These are phyloP conservation scores for Curvularia spicifera DNA, from an alignment of 2,329 filamentous ascomycete genomes.

Conservation along the genomic window DNA sequence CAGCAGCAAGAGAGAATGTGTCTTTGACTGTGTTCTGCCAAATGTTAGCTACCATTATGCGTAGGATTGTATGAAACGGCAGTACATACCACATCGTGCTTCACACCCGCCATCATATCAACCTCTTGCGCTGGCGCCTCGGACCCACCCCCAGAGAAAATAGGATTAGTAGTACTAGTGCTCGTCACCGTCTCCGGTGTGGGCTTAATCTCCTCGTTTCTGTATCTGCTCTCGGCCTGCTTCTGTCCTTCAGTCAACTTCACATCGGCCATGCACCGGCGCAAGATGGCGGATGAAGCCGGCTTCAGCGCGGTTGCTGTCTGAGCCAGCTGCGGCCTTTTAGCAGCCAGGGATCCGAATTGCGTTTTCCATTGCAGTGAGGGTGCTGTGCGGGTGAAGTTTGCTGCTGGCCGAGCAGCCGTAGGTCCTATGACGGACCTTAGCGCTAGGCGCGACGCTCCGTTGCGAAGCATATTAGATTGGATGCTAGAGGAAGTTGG, in stretches of 20 bases:
- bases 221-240: slow-evolving; percentile 63
- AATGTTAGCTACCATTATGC: background rate
- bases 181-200: slow-evolving; percentile 67
- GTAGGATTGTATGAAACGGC: background rate
- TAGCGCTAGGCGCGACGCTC: slow-evolving; percentile 51
- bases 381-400: slow-evolving; percentile 28
- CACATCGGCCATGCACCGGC: slow-evolving; percentile 53
- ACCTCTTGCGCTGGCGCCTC: slow-evolving; percentile 45
- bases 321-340: slow-evolving; percentile 39
- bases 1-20: slow-evolving; percentile 55
- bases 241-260: slow-evolving; percentile 55
- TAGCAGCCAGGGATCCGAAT: slow-evolving; percentile 49
- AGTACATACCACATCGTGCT: slow-evolving; percentile 42
- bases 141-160: slow-evolving; percentile 50
- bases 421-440: slow-evolving; percentile 45
- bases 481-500: background rate
- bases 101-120: slow-evolving; percentile 57
- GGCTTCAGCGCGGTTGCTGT: slow-evolving; percentile 36
- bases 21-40: slow-evolving; percentile 55
- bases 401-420: slow-evolving; percentile 39
- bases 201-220: slow-evolving; percentile 62
- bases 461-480: slow-evolving; percentile 53
- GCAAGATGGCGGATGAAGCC: slow-evolving; percentile 44
- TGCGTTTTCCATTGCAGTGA: slow-evolving; percentile 50
- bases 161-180: slow-evolving; percentile 58